Conservation (phyloP, 129 eudicot species). For the Artemisia annua region DNA sequence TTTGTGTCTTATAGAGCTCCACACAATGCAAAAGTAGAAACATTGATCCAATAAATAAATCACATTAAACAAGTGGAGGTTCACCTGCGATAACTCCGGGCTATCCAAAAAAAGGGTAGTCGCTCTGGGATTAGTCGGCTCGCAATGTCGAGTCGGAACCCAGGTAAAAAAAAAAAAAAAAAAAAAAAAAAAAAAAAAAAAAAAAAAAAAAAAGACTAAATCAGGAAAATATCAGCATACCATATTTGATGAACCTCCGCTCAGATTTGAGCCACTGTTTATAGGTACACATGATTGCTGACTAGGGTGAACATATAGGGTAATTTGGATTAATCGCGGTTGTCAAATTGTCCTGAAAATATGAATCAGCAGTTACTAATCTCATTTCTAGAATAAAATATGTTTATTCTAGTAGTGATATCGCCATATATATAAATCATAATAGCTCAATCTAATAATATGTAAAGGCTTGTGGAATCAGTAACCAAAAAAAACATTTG, state of each 20-base stretch:
- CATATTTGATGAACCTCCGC: constrained; percentile 14
- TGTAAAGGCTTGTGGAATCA: neutral
- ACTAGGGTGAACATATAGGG: neutral
- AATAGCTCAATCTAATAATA: neutral
- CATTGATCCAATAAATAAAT: neutral
- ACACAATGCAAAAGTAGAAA: constrained; percentile 1
- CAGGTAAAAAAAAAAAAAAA: no score
- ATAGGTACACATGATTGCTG: constrained; percentile 2
- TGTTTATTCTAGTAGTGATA: constrained; percentile 3
- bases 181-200: no score
- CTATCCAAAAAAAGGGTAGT: no score
- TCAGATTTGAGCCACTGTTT: neutral
- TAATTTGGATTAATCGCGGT: neutral
- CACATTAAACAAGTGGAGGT: constrained; percentile 3
- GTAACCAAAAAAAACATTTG: no score
- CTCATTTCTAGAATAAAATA: constrained; percentile 2
- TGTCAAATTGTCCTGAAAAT: constrained; percentile 15
- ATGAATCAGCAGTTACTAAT: constrained; percentile 5
- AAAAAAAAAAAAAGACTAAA: no score
- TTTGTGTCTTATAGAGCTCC: neutral
- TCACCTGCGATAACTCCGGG: no score
- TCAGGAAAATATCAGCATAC: constrained; percentile 16
- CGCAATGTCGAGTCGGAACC: no score
- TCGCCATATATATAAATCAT: neutral
- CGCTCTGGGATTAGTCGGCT: no score